Conservation (phyloP, 140 eudicot genomes). For the Flaveria floridana region DNA sequence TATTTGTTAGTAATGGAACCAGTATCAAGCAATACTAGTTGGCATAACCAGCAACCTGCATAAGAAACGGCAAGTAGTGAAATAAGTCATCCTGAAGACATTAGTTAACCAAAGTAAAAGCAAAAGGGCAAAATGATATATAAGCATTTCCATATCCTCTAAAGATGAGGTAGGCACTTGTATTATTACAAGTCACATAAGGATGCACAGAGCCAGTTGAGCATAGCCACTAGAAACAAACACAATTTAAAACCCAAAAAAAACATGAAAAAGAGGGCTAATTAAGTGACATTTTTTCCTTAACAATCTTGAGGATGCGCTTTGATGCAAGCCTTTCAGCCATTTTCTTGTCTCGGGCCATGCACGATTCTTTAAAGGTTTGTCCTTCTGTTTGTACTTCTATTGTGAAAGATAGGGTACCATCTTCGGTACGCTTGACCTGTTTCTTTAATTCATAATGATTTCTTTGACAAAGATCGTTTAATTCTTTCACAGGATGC, state of each 20-base stretch:
- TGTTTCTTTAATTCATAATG: conserved; percentile 34
- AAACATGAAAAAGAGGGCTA: background rate
- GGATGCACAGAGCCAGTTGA: background rate
- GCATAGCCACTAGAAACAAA: background rate
- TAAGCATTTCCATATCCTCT: background rate
- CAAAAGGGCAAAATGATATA: too few relatives aligned
- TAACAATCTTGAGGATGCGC: conserved; percentile 46
- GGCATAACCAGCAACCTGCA: too few relatives aligned
- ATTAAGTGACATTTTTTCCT: conserved; percentile 19
- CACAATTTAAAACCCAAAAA: background rate
- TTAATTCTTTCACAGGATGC: conserved; percentile 59
- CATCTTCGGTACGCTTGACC: conserved; percentile 31
- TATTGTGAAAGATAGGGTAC: conserved; percentile 34
- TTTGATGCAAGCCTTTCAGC: conserved; percentile 60
- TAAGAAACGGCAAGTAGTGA: too few relatives aligned
- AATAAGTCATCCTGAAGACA: background rate
- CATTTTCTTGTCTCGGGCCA: conserved; percentile 38
- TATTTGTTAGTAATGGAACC: too few relatives aligned
- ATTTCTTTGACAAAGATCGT: conserved; percentile 44
- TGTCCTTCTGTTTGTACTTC: conserved; percentile 55
- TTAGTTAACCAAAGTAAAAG: background rate
- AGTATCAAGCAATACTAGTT: too few relatives aligned
- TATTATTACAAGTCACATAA: background rate
- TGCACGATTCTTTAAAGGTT: conserved; percentile 26
- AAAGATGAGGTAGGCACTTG: background rate